A percentile compares a stretch with the other conserved stretches of the same genome.
Conservation (phyloP, 768 basidiomycete species). For the Epithele typhae region DNA sequence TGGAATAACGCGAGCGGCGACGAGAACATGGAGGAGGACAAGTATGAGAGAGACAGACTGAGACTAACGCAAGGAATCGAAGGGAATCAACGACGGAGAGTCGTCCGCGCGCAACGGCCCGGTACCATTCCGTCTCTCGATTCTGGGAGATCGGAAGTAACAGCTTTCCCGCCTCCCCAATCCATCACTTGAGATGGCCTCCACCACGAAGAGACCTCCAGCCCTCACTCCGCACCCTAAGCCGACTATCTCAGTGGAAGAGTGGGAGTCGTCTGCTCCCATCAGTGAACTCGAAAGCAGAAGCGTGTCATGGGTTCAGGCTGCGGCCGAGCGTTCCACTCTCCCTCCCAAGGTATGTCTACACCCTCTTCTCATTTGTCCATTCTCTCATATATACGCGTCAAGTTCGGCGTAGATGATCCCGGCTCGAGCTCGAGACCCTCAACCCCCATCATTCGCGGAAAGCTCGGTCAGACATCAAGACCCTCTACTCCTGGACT, state of each 20-base stretch:
- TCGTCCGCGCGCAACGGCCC: too few species aligned
- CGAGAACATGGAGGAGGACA: too few species aligned
- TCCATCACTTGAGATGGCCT: constrained; percentile 10
- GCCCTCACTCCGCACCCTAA: constrained; percentile 32
- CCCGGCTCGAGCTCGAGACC: constrained; percentile 39
- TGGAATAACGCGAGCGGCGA: too few species aligned
- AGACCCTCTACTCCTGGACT: constrained; percentile 24
- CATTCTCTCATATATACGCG: too few species aligned
- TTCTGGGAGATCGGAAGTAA: too few species aligned
- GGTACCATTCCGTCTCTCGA: too few species aligned
- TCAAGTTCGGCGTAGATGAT: constrained; percentile 40
- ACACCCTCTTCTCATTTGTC: too few species aligned
- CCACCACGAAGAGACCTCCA: constrained; percentile 2
- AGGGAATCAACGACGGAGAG: too few species aligned
- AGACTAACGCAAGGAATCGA: too few species aligned
- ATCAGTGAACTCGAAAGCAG: constrained; percentile 63
- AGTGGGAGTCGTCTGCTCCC: constrained; percentile 87
- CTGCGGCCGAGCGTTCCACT: constrained; percentile 53
- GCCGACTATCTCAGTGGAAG: constrained; percentile 65
- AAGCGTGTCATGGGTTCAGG: constrained; percentile 61
- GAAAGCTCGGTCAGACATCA: constrained; percentile 18
- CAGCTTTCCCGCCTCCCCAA: too few species aligned
- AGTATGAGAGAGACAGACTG: too few species aligned
- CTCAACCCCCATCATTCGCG: constrained; percentile 36
- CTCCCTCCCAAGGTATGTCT: constrained; percentile 78